Base-by-base conservation (phyloP, 1,284 basidiomycete genomes). In the Marasmius sp. region DNA sequence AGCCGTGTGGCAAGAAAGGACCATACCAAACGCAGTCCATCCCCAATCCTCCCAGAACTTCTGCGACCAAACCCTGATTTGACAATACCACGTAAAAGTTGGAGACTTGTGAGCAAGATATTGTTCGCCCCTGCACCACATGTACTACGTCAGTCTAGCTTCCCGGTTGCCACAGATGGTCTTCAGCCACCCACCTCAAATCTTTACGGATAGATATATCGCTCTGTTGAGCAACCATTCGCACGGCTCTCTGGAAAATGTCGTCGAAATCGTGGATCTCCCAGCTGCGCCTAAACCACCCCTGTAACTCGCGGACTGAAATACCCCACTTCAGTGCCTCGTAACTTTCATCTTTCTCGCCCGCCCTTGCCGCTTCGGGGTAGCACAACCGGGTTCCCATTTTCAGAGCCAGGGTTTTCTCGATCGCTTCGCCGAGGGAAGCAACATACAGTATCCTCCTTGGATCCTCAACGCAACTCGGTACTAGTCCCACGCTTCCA, bases 401-500 rank as follows among this genome's bases (percentile, higher is more conserved):
- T 68, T 88, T 85, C 65, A 82, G 81, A 1, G 86, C 89, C 51
- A 97, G 81, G 47, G 85, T 76, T 11, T 79, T 77, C 72, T 93
- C 90, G 50, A 96, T 84, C 20, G 84, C 83, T 68, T 87, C 91
- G 0, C 92, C 95, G 54, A 95, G 78, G 33, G 79, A 82, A 27
- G 91, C 92, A 53, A 97, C 91, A 68, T 91, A 84, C 64, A 85
- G 79, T 75, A 89, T 91, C 70, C 92, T 86, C 68, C 81, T 86
- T 52, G 92, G 92, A 75, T 98, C 95, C 69, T 93, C 90, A 45
- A 87, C 78, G 73, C 96, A 98, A 38, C 81, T 79, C 22, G 94
- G 92, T 11, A 93, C 84, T 65, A 97, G 82, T 8, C 90, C 91
- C 43, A 94, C 81, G 51, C 92, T 85, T 8, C 92, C 92, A 27